Evolutionary conservation across 768 basidiomycete genomes (phyloP).

Genomic region (Cyathus striatus): DNA sequence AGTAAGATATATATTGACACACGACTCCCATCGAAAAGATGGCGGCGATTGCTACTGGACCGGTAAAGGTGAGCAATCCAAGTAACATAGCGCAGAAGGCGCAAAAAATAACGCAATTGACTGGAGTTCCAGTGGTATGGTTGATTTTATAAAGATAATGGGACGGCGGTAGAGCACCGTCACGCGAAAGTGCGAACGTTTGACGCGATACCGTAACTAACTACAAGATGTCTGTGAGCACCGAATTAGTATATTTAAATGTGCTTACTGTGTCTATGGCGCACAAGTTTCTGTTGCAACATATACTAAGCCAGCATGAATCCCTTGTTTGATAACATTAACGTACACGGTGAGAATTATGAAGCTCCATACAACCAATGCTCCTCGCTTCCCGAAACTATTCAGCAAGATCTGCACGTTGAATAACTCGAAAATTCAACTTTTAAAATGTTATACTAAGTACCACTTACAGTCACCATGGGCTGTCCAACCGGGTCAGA

Average conservation of each 20-base stretch:
- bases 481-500: slow-evolving; percentile 33
- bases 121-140: neutral
- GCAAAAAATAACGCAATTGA: neutral
- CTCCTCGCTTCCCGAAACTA: neutral
- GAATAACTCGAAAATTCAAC: too few species aligned
- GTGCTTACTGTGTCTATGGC: neutral
- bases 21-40: neutral
- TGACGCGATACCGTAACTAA: neutral
- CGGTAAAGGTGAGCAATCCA: neutral
- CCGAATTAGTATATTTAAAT: too few species aligned
- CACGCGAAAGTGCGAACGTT: neutral
- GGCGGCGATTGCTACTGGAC: neutral
- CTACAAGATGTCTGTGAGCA: neutral
- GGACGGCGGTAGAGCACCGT: neutral
- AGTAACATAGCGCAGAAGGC: neutral
- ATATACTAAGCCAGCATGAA: neutral
- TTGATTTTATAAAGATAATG: neutral
- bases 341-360: neutral
- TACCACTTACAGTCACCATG: slow-evolving; percentile 27
- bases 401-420: neutral
- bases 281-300: slow-evolving; percentile 16
- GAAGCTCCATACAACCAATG: neutral
- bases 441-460: neutral
- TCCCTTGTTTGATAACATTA: neutral
- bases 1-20: neutral